Evolutionary conservation across 805 yeast genomes (phyloP), one percentile per base, ranked within the genome.

Genomic region (Wickerhamomyces xylosicus): DNA sequence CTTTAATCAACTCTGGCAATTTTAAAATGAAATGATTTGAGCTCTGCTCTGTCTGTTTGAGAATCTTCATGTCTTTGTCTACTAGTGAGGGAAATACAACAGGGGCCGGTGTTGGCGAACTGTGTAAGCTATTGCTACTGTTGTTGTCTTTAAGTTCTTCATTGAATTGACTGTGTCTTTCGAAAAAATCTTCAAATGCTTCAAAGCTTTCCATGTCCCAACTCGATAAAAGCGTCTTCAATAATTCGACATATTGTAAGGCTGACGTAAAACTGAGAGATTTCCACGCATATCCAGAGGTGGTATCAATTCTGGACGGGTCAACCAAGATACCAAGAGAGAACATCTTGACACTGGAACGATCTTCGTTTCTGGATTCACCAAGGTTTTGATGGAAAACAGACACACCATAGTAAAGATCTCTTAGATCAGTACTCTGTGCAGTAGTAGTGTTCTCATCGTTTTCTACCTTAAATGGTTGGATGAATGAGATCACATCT

Each of bases 301-400:
- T 9, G 9, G 28, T 22, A 9, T 22, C 11, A 9, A 22, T 22
- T 40, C 34, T 53, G 31, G 31, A 49, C 9, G 71, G 72, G 41
- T 75, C 77, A 15, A 74, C 62, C 17, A 80, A 56, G 1, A 80
- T 57, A 0, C 87, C 89, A 9, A 82, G 52, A 2, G 87, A 74
- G 49, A 67, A 81, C 77, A 82, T 72, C 45, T 66, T 67, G 20
- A 79, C 74, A 28, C 68, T 54, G 8, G 52, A 56, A 41, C 78
- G 55, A 41, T 69, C 68, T 6, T 36, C 42, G 2, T 39, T 39
- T 31, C 37, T 35, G 19, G 61, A 44, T 8, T 53, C 59, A 16
- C 48, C 52, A 13, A 61, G 49, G 44, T 69, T 69, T 41, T 71
- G 80, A 37, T 62, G 63, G 49, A 63, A 77, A 5, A 69, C 71